Percentiles rank a stretch among this genome's conserved stretches.
Conservation (phyloP, 345 rosid species). For the Isatis tinctoria region DNA sequence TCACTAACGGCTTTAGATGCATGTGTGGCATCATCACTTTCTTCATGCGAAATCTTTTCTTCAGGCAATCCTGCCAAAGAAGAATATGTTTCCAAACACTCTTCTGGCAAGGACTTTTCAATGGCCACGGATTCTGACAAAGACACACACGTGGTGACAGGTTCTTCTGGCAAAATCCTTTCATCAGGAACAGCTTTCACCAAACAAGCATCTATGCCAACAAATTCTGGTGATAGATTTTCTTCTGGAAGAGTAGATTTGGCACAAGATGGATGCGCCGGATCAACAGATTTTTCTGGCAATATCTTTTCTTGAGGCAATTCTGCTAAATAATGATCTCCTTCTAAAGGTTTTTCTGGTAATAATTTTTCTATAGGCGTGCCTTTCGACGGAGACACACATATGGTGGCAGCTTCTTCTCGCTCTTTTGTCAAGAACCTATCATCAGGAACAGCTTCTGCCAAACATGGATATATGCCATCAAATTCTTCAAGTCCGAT, state of each 20-base stretch:
- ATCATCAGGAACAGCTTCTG: slow-evolving; percentile 15
- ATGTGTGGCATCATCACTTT: not conserved
- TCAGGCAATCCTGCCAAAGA: not conserved
- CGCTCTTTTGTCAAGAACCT: not conserved
- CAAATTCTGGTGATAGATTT: slow-evolving; percentile 2
- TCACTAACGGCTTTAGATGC: not conserved
- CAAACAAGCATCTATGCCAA: not conserved
- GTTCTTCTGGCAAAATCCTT: slow-evolving; percentile 8
- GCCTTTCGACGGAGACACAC: not conserved
- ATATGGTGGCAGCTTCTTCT: not conserved
- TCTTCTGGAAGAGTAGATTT: not conserved
- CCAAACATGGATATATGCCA: slow-evolving; percentile 3
- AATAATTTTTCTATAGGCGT: not conserved
- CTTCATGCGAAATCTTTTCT: not conserved
- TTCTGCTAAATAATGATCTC: not conserved
- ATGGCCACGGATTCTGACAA: not conserved
- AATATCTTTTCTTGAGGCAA: slow-evolving; percentile 4
- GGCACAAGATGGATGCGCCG: not conserved
- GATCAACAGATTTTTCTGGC: slow-evolving; percentile 7
- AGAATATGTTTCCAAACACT: not conserved
- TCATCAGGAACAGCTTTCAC: not conserved
- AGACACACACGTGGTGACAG: not conserved
- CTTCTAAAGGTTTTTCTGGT: slow-evolving; percentile 3
- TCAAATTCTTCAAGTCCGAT: not conserved
- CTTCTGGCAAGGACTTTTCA: slow-evolving; percentile 3